Conservation (phyloP, 768 basidiomycete genomes). For the Mycena vulgaris region DNA sequence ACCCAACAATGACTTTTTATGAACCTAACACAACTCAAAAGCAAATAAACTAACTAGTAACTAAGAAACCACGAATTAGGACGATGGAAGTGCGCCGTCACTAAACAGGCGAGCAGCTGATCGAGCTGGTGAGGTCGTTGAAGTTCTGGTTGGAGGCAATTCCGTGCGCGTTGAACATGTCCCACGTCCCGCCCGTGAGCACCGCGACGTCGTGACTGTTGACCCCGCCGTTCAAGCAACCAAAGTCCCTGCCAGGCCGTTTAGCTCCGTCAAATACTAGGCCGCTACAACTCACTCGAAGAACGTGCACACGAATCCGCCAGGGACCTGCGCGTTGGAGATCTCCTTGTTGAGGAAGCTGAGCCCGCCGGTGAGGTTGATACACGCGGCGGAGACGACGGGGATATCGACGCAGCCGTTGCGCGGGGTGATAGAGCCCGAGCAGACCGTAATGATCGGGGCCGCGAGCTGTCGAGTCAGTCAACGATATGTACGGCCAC, state of each 20-base stretch:
- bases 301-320: conserved; percentile 40
- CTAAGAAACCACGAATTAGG: too few species aligned
- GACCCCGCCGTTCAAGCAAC: conserved; percentile 22
- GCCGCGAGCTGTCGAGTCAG: not conserved
- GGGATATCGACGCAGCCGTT: conserved; percentile 35
- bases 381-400: conserved; percentile 30
- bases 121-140: conserved; percentile 40
- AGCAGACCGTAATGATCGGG: conserved; percentile 26
- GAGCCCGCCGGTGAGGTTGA: conserved; percentile 37
- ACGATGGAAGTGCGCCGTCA: not conserved
- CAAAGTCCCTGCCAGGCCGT: conserved; percentile 22
- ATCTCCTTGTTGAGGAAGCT: conserved; percentile 39
- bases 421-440: conserved; percentile 11
- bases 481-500: not conserved
- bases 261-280: not conserved
- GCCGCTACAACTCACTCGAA: conserved; percentile 26
- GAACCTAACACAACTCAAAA: too few species aligned
- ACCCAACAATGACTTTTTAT: too few species aligned
- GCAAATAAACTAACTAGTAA: too few species aligned
- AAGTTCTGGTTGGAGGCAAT: conserved; percentile 24
- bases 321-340: conserved; percentile 21
- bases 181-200: conserved; percentile 22
- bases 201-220: conserved; percentile 13
- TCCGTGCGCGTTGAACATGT: conserved; percentile 29
- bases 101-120: conserved; percentile 39